A percentile compares a stretch with the other conserved stretches of the same genome.
phyloP scores from a whole-genome alignment of 768 basidiomycete genomes.

The Rhodotorula taiwanensis region DNA sequence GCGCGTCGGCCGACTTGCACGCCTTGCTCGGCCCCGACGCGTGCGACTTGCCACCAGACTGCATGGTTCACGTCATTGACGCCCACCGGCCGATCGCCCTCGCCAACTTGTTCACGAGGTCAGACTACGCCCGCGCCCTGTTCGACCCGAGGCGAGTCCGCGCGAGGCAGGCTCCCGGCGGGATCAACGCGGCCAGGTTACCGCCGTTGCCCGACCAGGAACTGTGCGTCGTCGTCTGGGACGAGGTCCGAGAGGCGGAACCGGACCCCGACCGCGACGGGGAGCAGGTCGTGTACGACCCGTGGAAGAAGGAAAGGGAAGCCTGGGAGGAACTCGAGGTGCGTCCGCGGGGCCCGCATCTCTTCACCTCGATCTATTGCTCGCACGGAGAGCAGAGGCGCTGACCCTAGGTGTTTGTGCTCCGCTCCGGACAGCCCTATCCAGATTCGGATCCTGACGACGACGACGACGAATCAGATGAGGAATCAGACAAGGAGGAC shows the following conservation, averaged over 20 bases:
- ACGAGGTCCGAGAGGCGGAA: slow-evolving; percentile 53
- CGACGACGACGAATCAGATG: slow-evolving; percentile 41
- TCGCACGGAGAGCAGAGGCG: neutral
- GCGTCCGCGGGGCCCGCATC: slow-evolving; percentile 38
- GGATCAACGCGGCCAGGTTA: slow-evolving; percentile 28
- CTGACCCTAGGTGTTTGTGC: neutral
- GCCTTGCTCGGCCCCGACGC: slow-evolving; percentile 47
- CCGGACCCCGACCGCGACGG: slow-evolving; percentile 54
- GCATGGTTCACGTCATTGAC: slow-evolving; percentile 88
- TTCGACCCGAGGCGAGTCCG: slow-evolving; percentile 16
- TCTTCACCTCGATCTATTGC: neutral
- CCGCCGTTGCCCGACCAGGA: slow-evolving; percentile 45
- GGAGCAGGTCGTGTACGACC: slow-evolving; percentile 36
- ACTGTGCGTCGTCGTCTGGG: slow-evolving; percentile 72
- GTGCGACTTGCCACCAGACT: slow-evolving; percentile 54
- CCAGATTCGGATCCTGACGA: slow-evolving; percentile 60
- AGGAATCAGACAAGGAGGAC: slow-evolving; percentile 49
- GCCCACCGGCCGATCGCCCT: slow-evolving; percentile 84
- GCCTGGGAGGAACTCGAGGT: slow-evolving; percentile 83
- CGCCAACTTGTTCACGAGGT: slow-evolving; percentile 63
- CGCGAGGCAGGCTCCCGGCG: slow-evolving; percentile 45
- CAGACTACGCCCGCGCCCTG: slow-evolving; percentile 41
- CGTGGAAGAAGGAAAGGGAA: slow-evolving; percentile 61
- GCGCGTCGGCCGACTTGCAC: slow-evolving; percentile 75
- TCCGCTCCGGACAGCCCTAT: slow-evolving; percentile 56